Base-by-base conservation (phyloP, 1,284 basidiomycete species). In the Cronartium quercuum region DNA sequence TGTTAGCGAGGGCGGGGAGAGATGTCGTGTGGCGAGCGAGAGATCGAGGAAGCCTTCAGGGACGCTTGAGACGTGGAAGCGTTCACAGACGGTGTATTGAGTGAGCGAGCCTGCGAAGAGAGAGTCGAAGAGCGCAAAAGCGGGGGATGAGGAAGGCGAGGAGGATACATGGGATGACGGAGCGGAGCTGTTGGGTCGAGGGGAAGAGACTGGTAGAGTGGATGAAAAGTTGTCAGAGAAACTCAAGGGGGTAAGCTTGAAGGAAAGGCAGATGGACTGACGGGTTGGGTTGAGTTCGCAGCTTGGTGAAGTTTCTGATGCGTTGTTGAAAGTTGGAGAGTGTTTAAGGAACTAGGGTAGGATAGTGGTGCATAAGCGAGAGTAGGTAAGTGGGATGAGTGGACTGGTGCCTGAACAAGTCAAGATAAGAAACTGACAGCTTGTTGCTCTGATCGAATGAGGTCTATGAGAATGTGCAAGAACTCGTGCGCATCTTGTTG, bases 1-100 rank as follows among this genome's bases (percentile, higher is more conserved):
- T 34, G 9, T 7, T 24, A 13, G 9, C 15, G 18, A n/a, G 37
- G 3, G 3, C 64, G 38, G 58, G n/a, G 62, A 63, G 15, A 76
- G 77, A 66, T 76, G 69, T 7, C 77, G 76, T 80, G 94, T 89
- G 79, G 89, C 88, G 60, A 97, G 84, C 65, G 91, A 92, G 78
- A 97, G 88, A 82, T 96, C 94, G 81, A 91, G 89, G 81, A 97
- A 97, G 80, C 94, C 92, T 82, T 94, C 92, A 80, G 91, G 91
- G 12, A 91, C 94, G 78, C 92, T 89, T 3, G 92, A 94, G 68
- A 94, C 86, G 82, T 91, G 62, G 34, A 35, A 40, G 37, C 15
- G 3, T 64, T 64, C 62, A 40, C 62, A 64, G 2, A 64, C 38
- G 37, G 62, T 64, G 41, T 64, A 64, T 64, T 64, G 62, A 64